These are phyloP conservation scores for Acer saccharum DNA, from an alignment of 345 rosid species.

Conservation along the genomic window DNA sequence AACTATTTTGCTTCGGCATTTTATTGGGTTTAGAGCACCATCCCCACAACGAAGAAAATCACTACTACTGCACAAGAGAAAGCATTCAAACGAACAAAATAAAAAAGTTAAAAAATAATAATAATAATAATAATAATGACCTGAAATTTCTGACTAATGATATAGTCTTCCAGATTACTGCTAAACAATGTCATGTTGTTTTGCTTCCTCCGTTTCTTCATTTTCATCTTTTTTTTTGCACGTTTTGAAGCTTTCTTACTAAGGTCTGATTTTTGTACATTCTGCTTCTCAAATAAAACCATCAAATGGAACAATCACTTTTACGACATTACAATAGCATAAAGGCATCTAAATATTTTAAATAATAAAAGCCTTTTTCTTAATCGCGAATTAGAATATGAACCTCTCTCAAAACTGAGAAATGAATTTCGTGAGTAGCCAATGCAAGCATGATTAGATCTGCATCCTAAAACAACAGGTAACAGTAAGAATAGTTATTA, in stretches of 20 bases:
- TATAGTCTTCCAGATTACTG: neutral
- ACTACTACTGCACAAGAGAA: neutral
- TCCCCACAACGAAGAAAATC: neutral
- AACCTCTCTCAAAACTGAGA: conserved; percentile 42
- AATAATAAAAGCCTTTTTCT: neutral
- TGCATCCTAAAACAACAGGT: conserved; percentile 31
- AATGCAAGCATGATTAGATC: conserved; percentile 40
- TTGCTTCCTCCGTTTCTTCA: neutral
- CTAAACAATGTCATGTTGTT: neutral
- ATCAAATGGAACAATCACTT: neutral
- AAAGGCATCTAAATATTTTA: neutral
- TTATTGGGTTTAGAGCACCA: neutral
- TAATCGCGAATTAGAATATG: neutral
- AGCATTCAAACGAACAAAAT: neutral
- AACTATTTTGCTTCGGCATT: neutral
- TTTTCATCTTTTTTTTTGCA: neutral
- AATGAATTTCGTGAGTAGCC: conserved; percentile 38
- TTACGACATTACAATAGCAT: neutral
- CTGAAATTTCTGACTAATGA: conserved; percentile 2
- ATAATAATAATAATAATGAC: neutral
- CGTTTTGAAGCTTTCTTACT: neutral
- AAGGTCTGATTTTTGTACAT: neutral
- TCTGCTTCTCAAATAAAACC: neutral
- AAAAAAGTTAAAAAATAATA: neutral
- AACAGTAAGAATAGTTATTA: neutral